Percentiles rank a stretch among this genome's conserved stretches.
Evolutionary conservation across 495 filamentous ascomycete genomes (phyloP).

Genomic region (Penicillium nucicola): DNA sequence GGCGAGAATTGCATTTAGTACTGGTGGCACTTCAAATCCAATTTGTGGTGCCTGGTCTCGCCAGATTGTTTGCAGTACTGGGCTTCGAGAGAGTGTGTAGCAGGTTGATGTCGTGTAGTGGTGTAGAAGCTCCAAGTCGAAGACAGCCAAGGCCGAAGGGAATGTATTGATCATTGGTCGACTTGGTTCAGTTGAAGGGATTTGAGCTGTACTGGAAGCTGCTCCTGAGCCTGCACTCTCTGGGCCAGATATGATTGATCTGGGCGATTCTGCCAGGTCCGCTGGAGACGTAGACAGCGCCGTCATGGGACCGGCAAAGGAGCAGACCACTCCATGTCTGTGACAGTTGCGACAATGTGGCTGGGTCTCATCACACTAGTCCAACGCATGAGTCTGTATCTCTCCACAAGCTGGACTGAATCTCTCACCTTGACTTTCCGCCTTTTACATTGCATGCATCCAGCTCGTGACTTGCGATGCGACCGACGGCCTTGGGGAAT

Average conservation of each 20-base stretch:
- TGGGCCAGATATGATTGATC: background rate
- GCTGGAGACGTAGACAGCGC: background rate
- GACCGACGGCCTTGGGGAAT: constrained; percentile 7
- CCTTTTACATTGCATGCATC: constrained; percentile 12
- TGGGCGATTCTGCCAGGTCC: background rate
- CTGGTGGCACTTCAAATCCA: constrained; percentile 26
- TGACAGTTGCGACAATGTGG: constrained; percentile 8
- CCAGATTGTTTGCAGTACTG: constrained; percentile 32
- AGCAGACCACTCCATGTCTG: constrained; percentile 11
- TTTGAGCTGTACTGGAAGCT: background rate
- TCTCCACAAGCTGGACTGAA: background rate
- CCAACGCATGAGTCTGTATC: background rate
- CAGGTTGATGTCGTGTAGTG: constrained; percentile 36
- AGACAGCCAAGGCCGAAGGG: background rate
- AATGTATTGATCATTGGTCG: background rate
- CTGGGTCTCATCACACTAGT: constrained; percentile 6
- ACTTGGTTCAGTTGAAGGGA: background rate
- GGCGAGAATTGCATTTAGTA: constrained; percentile 34
- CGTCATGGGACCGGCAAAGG: background rate
- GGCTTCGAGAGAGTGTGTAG: constrained; percentile 30
- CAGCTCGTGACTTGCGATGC: constrained; percentile 10
- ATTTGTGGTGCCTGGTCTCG: constrained; percentile 25
- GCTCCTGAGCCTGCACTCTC: background rate
- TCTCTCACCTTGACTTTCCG: constrained; percentile 13
- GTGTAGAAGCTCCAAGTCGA: constrained; percentile 35